These are phyloP conservation scores for Kluyveromyces wickerhamii DNA, from an alignment of 805 yeast genomes.

Conservation along the genomic window DNA sequence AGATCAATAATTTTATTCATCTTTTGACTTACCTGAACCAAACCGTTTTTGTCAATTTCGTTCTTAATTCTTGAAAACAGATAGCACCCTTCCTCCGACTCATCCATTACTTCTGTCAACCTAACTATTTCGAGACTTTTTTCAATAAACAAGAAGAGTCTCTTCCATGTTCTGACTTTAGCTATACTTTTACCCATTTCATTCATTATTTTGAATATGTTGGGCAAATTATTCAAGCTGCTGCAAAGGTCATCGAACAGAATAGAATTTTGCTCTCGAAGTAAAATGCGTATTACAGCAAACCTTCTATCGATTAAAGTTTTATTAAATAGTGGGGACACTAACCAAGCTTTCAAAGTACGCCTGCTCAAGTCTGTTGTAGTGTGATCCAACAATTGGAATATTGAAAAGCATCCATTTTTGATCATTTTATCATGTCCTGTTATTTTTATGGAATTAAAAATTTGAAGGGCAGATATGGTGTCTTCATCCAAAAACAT, in stretches of 20 bases:
- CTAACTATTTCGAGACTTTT: slow-evolving; percentile 13
- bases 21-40: slow-evolving; percentile 12
- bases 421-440: slow-evolving; percentile 12
- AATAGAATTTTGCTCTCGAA: slow-evolving; percentile 14
- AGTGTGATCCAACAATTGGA: slow-evolving; percentile 17
- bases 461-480: slow-evolving; percentile 18
- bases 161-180: slow-evolving; percentile 25
- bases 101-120: slow-evolving; percentile 9
- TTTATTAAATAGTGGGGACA: slow-evolving; percentile 28
- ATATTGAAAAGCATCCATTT: slow-evolving; percentile 16
- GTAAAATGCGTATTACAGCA: slow-evolving; percentile 22
- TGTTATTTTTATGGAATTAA: slow-evolving; percentile 12
- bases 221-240: slow-evolving; percentile 23
- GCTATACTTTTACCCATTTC: slow-evolving; percentile 24
- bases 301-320: slow-evolving; percentile 26
- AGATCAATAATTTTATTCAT: slow-evolving; percentile 31
- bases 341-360: slow-evolving; percentile 29
- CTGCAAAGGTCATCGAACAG: slow-evolving; percentile 16
- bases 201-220: slow-evolving; percentile 20
- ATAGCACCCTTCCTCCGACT: slow-evolving; percentile 2
- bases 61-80: slow-evolving; percentile 14
- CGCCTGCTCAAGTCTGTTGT: slow-evolving; percentile 26
- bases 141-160: slow-evolving; percentile 19
- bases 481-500: slow-evolving; percentile 23
- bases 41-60: slow-evolving; percentile 6